Percentiles rank a stretch among this genome's conserved stretches.
Conservation (phyloP, 495 filamentous ascomycete genomes). For the Xylaria sp. region DNA sequence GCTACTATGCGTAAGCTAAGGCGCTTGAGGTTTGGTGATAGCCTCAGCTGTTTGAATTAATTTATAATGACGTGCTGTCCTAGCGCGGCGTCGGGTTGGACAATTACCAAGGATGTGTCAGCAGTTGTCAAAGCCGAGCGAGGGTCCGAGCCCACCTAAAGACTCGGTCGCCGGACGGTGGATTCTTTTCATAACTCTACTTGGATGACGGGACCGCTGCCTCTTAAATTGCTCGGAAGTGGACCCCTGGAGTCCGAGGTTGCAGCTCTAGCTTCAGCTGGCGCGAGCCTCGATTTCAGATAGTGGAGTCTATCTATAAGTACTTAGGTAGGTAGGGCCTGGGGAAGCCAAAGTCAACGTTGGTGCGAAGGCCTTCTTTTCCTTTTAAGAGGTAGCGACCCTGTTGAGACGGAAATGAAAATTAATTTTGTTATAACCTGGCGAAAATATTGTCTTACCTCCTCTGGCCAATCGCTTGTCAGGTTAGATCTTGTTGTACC, state of each 20-base stretch:
- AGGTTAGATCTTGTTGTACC: not conserved
- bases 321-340: not conserved
- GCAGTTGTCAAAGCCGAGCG: constrained; percentile 22
- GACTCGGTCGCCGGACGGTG: not conserved
- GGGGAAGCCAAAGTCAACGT: too few species aligned
- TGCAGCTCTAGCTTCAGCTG: not conserved
- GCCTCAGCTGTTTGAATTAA: constrained; percentile 7
- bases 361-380: too few species aligned
- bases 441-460: not conserved
- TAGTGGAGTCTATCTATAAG: too few species aligned
- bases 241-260: not conserved
- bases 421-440: not conserved
- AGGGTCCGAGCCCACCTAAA: not conserved
- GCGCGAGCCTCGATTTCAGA: not conserved
- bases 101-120: constrained; percentile 43
- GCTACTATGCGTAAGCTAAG: too few species aligned
- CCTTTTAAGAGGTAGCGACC: too few species aligned
- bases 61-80: not conserved
- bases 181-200: not conserved
- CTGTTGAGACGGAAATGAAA: not conserved
- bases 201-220: not conserved
- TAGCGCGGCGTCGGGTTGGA: constrained; percentile 17
- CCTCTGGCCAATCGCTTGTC: not conserved
- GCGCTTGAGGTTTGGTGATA: not conserved
- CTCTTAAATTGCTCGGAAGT: not conserved